Evolutionary conservation across 306 rosid genomes (phyloP).

Genomic region (Corylus avellana): DNA sequence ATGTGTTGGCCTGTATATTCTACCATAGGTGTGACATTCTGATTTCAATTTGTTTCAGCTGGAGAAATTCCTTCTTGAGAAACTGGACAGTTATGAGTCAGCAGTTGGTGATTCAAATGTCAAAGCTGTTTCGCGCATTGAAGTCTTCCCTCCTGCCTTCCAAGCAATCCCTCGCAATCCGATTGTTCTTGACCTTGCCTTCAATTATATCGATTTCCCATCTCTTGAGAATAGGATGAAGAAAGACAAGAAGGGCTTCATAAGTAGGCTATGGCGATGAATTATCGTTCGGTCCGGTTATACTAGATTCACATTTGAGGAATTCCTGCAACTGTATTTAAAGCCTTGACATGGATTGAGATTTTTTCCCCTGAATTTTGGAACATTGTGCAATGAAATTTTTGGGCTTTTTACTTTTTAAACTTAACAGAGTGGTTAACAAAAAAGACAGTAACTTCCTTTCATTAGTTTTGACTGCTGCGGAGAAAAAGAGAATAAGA

Average conservation of each 20-base stretch:
- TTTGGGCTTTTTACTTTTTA: neutral
- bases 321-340: neutral
- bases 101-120: conserved; percentile 43
- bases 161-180: conserved; percentile 57
- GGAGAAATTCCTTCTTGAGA: conserved; percentile 53
- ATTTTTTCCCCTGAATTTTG: neutral
- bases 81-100: conserved; percentile 47
- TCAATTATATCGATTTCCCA: conserved; percentile 55
- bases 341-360: neutral
- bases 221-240: conserved; percentile 56
- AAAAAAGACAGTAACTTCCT: neutral
- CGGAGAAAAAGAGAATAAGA: neutral
- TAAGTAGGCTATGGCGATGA: conserved; percentile 59
- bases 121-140: conserved; percentile 43
- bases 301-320: neutral
- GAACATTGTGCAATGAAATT: neutral
- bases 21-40: neutral
- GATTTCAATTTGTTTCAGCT: conserved; percentile 25
- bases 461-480: neutral
- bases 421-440: neutral
- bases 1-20: neutral
- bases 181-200: conserved; percentile 55
- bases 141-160: conserved; percentile 52
- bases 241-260: conserved; percentile 59
- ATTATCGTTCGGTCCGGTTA: neutral